Conservation (phyloP, 2,329 filamentous ascomycete genomes). For the Penicillium brasilianum region DNA sequence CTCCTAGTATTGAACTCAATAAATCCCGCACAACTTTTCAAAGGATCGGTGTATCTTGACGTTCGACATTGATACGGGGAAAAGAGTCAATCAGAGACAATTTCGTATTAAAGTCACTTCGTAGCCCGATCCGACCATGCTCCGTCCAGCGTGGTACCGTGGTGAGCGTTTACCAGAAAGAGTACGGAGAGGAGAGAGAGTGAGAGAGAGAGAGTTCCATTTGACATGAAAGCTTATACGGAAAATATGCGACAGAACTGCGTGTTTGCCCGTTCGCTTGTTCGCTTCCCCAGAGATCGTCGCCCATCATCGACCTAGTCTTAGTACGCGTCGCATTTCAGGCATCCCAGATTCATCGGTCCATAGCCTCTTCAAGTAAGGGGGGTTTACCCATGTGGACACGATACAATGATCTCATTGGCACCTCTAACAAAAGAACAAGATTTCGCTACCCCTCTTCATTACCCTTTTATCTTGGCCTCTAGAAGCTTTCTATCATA, state of each 20-base stretch:
- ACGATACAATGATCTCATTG: constrained; percentile 2
- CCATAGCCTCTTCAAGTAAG: neutral
- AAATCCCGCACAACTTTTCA: neutral
- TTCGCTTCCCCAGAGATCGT: constrained; percentile 2
- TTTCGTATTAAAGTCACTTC: neutral
- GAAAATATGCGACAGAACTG: neutral
- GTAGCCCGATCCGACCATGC: neutral
- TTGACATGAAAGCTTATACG: neutral
- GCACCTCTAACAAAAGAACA: neutral
- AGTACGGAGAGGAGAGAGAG: too few relatives aligned
- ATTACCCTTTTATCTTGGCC: neutral
- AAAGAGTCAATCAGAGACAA: neutral
- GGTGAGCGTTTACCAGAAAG: neutral
- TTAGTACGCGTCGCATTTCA: neutral
- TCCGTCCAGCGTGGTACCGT: neutral
- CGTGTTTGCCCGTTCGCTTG: neutral
- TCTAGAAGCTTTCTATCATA: neutral
- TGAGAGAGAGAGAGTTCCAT: too few relatives aligned
- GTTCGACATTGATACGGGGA: neutral
- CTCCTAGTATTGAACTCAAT: neutral
- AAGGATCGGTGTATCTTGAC: neutral
- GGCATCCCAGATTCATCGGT: neutral
- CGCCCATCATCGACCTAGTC: neutral
- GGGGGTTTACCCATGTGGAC: constrained; percentile 1
- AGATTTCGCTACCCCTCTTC: neutral